Percentiles rank a stretch among this genome's conserved stretches.
Evolutionary conservation across 805 yeast genomes (phyloP).

Genomic region (Danielia reshetovae): DNA sequence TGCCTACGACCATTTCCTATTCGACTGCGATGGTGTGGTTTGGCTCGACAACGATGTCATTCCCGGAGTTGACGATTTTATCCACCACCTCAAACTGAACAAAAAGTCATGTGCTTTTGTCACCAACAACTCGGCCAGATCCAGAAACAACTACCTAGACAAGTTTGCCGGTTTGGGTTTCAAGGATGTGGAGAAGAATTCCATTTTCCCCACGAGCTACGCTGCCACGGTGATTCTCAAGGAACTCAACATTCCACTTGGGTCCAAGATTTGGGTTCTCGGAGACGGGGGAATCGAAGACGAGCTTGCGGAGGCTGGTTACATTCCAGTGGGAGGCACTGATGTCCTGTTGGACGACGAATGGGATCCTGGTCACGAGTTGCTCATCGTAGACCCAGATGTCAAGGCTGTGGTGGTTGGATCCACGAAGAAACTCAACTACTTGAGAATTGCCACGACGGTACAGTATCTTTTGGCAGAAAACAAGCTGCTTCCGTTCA

Average conservation of each 20-base stretch:
- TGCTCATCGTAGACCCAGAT: slow-evolving; percentile 32
- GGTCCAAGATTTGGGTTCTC: slow-evolving; percentile 38
- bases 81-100: slow-evolving; percentile 18
- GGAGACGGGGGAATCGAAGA: slow-evolving; percentile 38
- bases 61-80: slow-evolving; percentile 28
- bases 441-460: slow-evolving; percentile 34
- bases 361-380: slow-evolving; percentile 22
- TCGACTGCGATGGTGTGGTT: slow-evolving; percentile 42
- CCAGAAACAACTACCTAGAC: slow-evolving; percentile 27
- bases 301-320: slow-evolving; percentile 30
- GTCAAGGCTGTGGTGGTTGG: slow-evolving; percentile 40
- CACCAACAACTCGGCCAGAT: slow-evolving; percentile 37
- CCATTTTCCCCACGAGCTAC: slow-evolving; percentile 36
- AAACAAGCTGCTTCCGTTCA: slow-evolving; percentile 30
- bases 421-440: slow-evolving; percentile 34
- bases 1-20: slow-evolving; percentile 34
- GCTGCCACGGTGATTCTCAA: slow-evolving; percentile 29
- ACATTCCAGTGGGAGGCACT: slow-evolving; percentile 33
- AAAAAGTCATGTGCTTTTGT: slow-evolving; percentile 31
- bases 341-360: slow-evolving; percentile 22
- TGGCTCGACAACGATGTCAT: slow-evolving; percentile 36
- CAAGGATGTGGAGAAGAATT: slow-evolving; percentile 22
- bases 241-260: slow-evolving; percentile 20
- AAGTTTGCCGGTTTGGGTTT: slow-evolving; percentile 33
- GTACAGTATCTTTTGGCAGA: slow-evolving; percentile 33